A percentile compares a stretch with the other conserved stretches of the same genome.
These are phyloP conservation scores for Arabis alpina DNA, from an alignment of 345 rosid species.

Conservation along the genomic window DNA sequence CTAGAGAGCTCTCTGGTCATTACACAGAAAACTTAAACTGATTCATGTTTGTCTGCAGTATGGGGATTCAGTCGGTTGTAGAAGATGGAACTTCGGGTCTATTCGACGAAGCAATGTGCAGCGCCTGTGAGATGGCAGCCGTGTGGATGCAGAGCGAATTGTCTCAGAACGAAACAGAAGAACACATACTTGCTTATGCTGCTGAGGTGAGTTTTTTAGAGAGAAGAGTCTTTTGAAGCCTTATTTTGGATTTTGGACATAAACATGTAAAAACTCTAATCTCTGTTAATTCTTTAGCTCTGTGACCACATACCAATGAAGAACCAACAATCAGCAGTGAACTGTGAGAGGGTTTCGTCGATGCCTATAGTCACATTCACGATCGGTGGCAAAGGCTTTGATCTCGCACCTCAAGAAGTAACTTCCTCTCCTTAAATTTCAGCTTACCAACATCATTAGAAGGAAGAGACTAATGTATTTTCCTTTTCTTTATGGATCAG, in stretches of 20 bases:
- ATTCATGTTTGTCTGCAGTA: conserved; percentile 47
- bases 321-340: conserved; percentile 79
- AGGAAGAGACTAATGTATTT: background rate
- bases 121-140: conserved; percentile 88
- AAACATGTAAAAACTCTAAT: background rate
- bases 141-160: conserved; percentile 89
- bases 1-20: background rate
- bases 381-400: conserved; percentile 73
- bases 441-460: conserved; percentile 21
- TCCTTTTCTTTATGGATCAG: conserved; percentile 38
- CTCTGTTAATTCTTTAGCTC: conserved; percentile 52
- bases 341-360: conserved; percentile 60
- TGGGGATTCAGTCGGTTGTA: conserved; percentile 69
- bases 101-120: conserved; percentile 57
- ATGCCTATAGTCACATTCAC: conserved; percentile 82
- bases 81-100: conserved; percentile 54
- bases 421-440: conserved; percentile 15
- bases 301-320: conserved; percentile 84
- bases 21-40: conserved; percentile 9
- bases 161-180: conserved; percentile 66
- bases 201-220: conserved; percentile 52
- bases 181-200: conserved; percentile 70
- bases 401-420: conserved; percentile 85
- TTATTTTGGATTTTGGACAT: conserved; percentile 3
- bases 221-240: background rate